A percentile compares a stretch with the other conserved stretches of the same genome.
These are phyloP conservation scores for Ophiosphaerella herpotricha DNA, from an alignment of 2,329 filamentous ascomycete species.

Conservation along the genomic window DNA sequence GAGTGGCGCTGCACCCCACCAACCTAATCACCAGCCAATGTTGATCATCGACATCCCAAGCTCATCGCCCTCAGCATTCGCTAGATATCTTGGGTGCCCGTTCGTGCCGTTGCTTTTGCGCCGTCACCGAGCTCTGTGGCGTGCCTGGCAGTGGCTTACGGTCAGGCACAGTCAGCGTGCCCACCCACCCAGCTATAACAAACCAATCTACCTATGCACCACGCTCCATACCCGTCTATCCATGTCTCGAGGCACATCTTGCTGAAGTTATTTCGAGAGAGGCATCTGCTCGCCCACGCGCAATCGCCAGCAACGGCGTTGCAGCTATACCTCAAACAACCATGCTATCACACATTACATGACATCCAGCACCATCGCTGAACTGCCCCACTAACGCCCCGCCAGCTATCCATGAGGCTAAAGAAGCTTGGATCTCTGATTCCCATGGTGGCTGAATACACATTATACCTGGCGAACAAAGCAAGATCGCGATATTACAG, in stretches of 20 bases:
- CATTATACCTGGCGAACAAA: not conserved
- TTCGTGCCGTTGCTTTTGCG: too few species aligned
- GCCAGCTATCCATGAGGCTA: constrained; percentile 16
- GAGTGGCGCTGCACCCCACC: too few species aligned
- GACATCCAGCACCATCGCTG: constrained; percentile 6
- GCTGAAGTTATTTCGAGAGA: constrained; percentile 7
- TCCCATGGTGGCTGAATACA: constrained; percentile 12
- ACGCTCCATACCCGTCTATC: not conserved
- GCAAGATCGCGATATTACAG: too few species aligned
- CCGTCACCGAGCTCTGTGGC: too few species aligned
- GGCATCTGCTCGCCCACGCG: constrained; percentile 3
- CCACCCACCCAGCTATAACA: not conserved
- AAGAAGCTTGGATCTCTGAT: constrained; percentile 8
- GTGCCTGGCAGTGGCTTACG: not conserved
- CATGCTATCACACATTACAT: not conserved
- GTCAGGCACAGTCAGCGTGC: constrained; percentile 4
- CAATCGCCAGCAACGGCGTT: not conserved
- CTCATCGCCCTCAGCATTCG: too few species aligned
- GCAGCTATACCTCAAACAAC: not conserved
- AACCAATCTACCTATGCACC: not conserved
- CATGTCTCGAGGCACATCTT: constrained; percentile 1
- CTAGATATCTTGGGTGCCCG: too few species aligned
- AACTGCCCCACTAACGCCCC: constrained; percentile 15
- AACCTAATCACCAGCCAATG: too few species aligned
- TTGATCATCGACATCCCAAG: not conserved